A percentile compares a stretch with the other conserved stretches of the same genome.
Evolutionary conservation across 495 filamentous ascomycete species (phyloP).

Genomic region (Penicillium paxilli): DNA sequence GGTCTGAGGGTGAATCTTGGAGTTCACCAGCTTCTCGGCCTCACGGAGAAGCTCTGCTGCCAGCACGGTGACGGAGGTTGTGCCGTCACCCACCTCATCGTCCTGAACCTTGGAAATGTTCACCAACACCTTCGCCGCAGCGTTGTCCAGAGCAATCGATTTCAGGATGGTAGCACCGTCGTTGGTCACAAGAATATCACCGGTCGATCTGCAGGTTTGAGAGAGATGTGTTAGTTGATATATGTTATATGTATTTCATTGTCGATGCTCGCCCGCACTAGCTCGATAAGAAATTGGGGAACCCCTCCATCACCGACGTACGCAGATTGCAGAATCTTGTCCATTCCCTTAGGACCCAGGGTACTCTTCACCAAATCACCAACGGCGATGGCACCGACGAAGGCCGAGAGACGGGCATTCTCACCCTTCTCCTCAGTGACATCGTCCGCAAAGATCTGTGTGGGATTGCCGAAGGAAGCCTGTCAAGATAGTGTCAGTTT

Average conservation of each 20-base stretch:
- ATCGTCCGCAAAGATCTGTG: conserved; percentile 97
- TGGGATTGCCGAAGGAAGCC: conserved; percentile 73
- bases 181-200: conserved; percentile 97
- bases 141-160: conserved; percentile 98
- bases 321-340: conserved; percentile 99
- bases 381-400: conserved; percentile 96
- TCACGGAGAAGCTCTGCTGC: conserved; percentile 94
- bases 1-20: conserved; percentile 98
- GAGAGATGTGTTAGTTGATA: conserved; percentile 16
- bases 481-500: conserved; percentile 12
- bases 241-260: background rate
- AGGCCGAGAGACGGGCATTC: conserved; percentile 96
- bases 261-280: background rate
- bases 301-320: conserved; percentile 55
- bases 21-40: conserved; percentile 93
- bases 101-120: conserved; percentile 99
- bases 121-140: conserved; percentile 89
- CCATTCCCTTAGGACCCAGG: conserved; percentile 97
- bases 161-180: conserved; percentile 98
- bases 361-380: conserved; percentile 97
- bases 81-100: conserved; percentile 97
- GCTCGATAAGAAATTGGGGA: conserved; percentile 6
- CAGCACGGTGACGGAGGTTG: conserved; percentile 86
- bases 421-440: conserved; percentile 98
- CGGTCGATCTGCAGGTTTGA: conserved; percentile 68